A percentile compares a stretch with the other conserved stretches of the same genome.
phyloP scores from a whole-genome alignment of 495 filamentous ascomycete species.

The Penicillium goetzii region DNA sequence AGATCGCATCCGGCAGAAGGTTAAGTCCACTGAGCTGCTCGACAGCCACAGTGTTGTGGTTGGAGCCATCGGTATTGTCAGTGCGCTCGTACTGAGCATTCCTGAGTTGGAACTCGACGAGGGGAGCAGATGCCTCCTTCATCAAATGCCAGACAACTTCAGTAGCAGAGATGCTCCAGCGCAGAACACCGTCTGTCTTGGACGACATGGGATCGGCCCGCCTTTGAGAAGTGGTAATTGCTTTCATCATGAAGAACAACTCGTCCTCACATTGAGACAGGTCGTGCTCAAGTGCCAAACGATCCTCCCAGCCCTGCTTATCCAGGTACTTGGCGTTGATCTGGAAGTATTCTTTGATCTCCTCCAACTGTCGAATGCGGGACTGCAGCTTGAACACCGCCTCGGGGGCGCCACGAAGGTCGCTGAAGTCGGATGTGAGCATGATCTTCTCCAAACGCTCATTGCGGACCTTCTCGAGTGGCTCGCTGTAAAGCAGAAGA shows the following conservation, averaged over 20 bases:
- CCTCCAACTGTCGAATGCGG: conserved; percentile 89
- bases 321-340: conserved; percentile 87
- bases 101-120: conserved; percentile 91
- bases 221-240: conserved; percentile 92
- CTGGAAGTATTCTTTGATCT: conserved; percentile 96
- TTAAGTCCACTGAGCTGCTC: conserved; percentile 84
- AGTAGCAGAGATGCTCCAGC: conserved; percentile 85
- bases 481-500: conserved; percentile 91
- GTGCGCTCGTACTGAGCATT: conserved; percentile 90
- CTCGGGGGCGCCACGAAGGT: conserved; percentile 88
- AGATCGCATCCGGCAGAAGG: conserved; percentile 84
- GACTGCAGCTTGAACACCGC: conserved; percentile 91
- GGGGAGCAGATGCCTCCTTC: conserved; percentile 77
- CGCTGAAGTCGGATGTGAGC: conserved; percentile 99
- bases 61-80: conserved; percentile 95
- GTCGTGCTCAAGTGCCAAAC: conserved; percentile 83
- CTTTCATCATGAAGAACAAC: conserved; percentile 99
- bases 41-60: conserved; percentile 88
- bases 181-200: conserved; percentile 75
- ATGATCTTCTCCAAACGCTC: conserved; percentile 97
- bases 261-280: conserved; percentile 91
- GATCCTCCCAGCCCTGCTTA: conserved; percentile 87
- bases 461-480: conserved; percentile 89
- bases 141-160: conserved; percentile 98
- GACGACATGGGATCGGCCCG: conserved; percentile 69